phyloP scores from a whole-genome alignment of 2,329 filamentous ascomycete species.

The Ophiosphaerella narmari region DNA sequence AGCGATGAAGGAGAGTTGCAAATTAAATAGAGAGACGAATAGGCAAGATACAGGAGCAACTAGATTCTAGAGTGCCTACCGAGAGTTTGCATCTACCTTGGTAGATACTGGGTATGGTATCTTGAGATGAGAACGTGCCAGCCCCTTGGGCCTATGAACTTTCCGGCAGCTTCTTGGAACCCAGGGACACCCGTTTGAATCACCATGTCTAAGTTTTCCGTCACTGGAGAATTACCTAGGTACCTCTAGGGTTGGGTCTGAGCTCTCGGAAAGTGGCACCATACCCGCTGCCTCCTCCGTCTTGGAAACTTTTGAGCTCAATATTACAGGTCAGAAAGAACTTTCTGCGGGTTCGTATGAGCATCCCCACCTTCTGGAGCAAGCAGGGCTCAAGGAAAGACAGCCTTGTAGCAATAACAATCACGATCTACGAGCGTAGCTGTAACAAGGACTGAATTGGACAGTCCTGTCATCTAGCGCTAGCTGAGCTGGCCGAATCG shows the following conservation, averaged over 20 bases:
- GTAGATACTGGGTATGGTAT: slow-evolving; percentile 7
- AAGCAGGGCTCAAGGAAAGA: no score
- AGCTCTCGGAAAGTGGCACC: slow-evolving; percentile 19
- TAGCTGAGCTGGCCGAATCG: slow-evolving; percentile 34
- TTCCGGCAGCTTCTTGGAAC: slow-evolving; percentile 5
- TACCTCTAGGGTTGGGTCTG: slow-evolving; percentile 2
- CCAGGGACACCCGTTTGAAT: slow-evolving; percentile 19
- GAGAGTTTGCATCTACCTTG: no score
- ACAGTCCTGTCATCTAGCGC: slow-evolving; percentile 13
- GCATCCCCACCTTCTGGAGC: no score
- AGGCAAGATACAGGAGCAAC: slow-evolving; percentile 23
- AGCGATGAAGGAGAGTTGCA: slow-evolving; percentile 9
- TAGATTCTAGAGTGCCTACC: background rate
- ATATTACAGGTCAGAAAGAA: no score
- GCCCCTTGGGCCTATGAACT: slow-evolving; percentile 23
- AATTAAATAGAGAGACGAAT: slow-evolving; percentile 20
- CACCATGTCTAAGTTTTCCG: slow-evolving; percentile 17
- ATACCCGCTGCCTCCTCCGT: slow-evolving; percentile 12
- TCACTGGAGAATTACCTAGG: slow-evolving; percentile 8
- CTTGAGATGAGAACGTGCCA: slow-evolving; percentile 2
- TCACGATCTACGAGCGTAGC: no score
- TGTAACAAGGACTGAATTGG: no score
- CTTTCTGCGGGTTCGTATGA: no score
- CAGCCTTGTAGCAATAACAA: no score
- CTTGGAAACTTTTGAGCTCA: slow-evolving; percentile 18